Base-by-base conservation (phyloP, 306 rosid genomes). In the Phaseolus lunatus region DNA sequence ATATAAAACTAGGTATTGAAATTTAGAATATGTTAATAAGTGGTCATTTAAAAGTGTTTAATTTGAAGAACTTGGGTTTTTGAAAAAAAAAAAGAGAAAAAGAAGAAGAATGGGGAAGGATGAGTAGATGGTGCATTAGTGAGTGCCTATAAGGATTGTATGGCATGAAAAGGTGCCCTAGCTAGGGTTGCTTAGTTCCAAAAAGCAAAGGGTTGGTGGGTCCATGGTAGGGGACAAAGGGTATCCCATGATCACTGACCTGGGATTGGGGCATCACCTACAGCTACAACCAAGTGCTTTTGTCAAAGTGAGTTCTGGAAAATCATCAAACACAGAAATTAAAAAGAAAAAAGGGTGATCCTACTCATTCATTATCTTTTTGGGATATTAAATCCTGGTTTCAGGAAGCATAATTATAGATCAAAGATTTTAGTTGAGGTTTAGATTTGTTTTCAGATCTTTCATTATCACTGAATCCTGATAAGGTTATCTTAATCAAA, bases 181-280 rank as follows among this genome's bases (percentile, higher is more conserved):
- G 64, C 49, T 52, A 18, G 64, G 59, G 45, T 67, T 66, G 80
- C 29, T 61, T 80, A 67, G 77, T 84, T 57, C 84, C 78, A 77
- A 84, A 82, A 86, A 78, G 39, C 70, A 80, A 50, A 81, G 75
- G 14, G 69, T 37, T 20, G 37, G 89, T 80, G 90, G 98, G 96
- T 59, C 98, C 90, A 7, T 2, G 0, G 11, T 44, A 75, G 90
- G 89, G 78, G 95, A 87, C 96, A 91, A 87, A 89, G 85, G 95
- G 98, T 77, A 89, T 88, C 96, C 91, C 89, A 93, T 89, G 84
- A 88, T 89, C 76, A 82, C 85, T 83, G 85, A 78, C 95, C 85
- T 85, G 87, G 82, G 84, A 82, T 86, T 79, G 84, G 82, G 70
- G 90, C 72, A 81, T 87, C 83, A 74, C 83, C 10, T 39, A 43